These are phyloP conservation scores for Thelephora aurantiotincta DNA, from an alignment of 768 basidiomycete species.

Conservation along the genomic window DNA sequence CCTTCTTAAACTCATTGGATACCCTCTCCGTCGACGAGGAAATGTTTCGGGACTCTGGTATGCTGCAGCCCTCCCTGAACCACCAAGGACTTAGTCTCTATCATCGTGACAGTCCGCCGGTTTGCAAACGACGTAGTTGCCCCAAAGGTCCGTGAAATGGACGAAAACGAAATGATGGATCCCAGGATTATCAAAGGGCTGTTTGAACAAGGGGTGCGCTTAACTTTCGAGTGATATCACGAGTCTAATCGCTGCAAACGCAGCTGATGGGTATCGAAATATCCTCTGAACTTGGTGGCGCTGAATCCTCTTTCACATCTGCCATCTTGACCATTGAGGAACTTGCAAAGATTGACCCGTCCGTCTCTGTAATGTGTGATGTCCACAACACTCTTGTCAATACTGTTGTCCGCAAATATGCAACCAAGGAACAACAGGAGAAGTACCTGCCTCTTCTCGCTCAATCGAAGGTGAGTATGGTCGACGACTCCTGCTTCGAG, in stretches of 20 bases:
- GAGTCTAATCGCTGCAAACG: background rate
- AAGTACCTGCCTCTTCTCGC: constrained; percentile 81
- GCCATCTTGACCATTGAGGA: constrained; percentile 97
- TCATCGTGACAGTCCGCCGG: constrained; percentile 48
- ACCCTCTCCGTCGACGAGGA: constrained; percentile 89
- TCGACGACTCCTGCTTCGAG: background rate
- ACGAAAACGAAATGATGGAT: constrained; percentile 94
- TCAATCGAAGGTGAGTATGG: constrained; percentile 45
- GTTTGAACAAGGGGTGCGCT: constrained; percentile 85
- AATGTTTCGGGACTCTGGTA: constrained; percentile 86
- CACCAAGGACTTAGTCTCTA: background rate
- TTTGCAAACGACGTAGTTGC: constrained; percentile 84
- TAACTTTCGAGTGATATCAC: background rate
- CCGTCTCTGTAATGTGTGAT: constrained; percentile 92
- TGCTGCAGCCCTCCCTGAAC: constrained; percentile 7
- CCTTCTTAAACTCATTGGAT: constrained; percentile 43
- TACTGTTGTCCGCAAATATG: constrained; percentile 83
- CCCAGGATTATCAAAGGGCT: constrained; percentile 71
- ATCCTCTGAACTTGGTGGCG: constrained; percentile 64
- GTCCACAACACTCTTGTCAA: constrained; percentile 99
- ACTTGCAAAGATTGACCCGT: constrained; percentile 90
- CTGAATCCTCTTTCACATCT: constrained; percentile 84
- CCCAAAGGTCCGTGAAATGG: constrained; percentile 94
- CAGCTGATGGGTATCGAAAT: constrained; percentile 99
- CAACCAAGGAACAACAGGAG: constrained; percentile 69